A percentile compares a stretch with the other conserved stretches of the same genome.
phyloP scores from a whole-genome alignment of 768 basidiomycete genomes.

The Termitomyces titanicus region DNA sequence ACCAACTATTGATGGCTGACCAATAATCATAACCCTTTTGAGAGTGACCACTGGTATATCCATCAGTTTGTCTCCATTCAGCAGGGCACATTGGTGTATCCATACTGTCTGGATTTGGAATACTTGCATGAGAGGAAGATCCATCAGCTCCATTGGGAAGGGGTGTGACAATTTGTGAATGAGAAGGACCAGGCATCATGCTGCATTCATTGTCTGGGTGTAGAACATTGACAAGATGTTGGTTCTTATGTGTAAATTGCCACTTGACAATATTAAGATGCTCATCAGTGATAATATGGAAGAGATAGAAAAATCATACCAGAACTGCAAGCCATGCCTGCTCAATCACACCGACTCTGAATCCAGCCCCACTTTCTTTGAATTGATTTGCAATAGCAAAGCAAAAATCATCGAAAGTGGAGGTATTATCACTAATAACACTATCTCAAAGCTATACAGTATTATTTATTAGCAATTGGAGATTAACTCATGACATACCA shows the following conservation, averaged over 20 bases:
- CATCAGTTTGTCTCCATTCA: not conserved
- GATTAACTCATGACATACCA: not conserved
- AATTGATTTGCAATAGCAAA: not conserved
- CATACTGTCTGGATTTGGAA: not conserved
- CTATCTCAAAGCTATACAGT: not conserved
- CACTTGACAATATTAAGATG: not conserved
- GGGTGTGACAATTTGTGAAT: not conserved
- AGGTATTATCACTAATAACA: too few relatives aligned
- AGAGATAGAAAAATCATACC: too few relatives aligned
- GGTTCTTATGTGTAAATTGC: not conserved
- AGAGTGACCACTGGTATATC: not conserved
- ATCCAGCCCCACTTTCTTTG: constrained; percentile 3
- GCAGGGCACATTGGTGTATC: too few relatives aligned
- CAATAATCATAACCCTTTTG: not conserved
- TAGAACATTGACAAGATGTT: not conserved
- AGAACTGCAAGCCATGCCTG: too few relatives aligned
- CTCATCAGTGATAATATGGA: too few relatives aligned
- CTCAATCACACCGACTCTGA: too few relatives aligned
- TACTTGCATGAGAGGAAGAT: not conserved
- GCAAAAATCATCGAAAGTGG: not conserved
- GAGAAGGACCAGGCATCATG: not conserved
- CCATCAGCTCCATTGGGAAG: not conserved
- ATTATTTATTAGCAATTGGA: too few relatives aligned
- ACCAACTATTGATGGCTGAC: not conserved
- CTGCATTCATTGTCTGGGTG: not conserved